A percentile compares a stretch with the other conserved stretches of the same genome.
Conservation (phyloP, 2,329 filamentous ascomycete genomes). For the Venturia carpophila region DNA sequence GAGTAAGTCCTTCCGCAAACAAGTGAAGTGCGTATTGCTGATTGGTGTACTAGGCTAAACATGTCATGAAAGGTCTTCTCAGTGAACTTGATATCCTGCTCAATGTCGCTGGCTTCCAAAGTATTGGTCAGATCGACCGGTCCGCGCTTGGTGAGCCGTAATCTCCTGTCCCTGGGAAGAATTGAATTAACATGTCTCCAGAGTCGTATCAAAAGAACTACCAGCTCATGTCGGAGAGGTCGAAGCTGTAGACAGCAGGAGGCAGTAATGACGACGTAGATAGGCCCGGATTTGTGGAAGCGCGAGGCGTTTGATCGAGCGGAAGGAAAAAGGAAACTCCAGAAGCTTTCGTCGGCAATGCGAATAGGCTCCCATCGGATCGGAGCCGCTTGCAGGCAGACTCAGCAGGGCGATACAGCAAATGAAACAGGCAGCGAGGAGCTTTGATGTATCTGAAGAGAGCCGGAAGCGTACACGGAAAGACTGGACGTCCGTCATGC, state of each 20-base stretch:
- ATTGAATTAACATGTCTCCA: conserved; percentile 22
- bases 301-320: not conserved
- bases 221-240: conserved; percentile 23
- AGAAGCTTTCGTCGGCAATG: not conserved
- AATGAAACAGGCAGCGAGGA: not conserved
- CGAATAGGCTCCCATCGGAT: not conserved
- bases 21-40: not conserved
- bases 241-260: conserved; percentile 23
- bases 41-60: conserved; percentile 23
- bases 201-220: conserved; percentile 26
- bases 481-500: not conserved
- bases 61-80: conserved; percentile 54
- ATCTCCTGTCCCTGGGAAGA: conserved; percentile 21
- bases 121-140: conserved; percentile 44
- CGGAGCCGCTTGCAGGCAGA: no score
- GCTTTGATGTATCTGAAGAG: not conserved
- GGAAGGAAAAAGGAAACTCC: not conserved
- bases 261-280: not conserved
- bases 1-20: conserved; percentile 29
- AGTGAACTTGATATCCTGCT: conserved; percentile 57
- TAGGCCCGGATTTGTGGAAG: not conserved
- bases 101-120: conserved; percentile 50
- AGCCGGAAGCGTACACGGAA: not conserved
- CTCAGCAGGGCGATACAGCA: not conserved
- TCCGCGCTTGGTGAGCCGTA: not conserved